Percentiles rank a stretch among this genome's conserved stretches.
Conservation (phyloP, 352 stramenopile species). For the Phytophthora idaei region DNA sequence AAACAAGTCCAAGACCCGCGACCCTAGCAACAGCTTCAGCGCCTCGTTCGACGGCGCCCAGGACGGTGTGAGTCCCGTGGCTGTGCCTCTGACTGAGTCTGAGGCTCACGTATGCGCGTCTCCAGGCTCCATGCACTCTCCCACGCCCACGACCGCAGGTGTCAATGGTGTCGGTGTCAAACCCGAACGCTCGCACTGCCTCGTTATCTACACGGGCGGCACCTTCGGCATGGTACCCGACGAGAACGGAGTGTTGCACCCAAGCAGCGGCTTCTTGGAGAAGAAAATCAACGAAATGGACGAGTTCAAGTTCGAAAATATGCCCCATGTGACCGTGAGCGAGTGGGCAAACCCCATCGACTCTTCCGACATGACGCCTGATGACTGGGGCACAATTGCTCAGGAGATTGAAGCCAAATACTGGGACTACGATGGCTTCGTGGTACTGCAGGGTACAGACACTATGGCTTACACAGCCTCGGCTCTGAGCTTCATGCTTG, state of each 20-base stretch:
- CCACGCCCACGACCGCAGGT: constrained; percentile 18
- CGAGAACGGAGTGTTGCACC: constrained; percentile 76
- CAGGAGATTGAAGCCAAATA: constrained; percentile 94
- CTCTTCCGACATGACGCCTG: constrained; percentile 86
- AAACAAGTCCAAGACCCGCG: constrained; percentile 29
- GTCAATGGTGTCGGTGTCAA: constrained; percentile 24
- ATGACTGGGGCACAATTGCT: constrained; percentile 94
- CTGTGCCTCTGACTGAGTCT: constrained; percentile 31
- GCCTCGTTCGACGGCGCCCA: constrained; percentile 33
- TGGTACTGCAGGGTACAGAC: constrained; percentile 97
- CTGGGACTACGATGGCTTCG: constrained; percentile 96
- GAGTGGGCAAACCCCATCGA: constrained; percentile 91
- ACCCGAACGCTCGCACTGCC: constrained; percentile 58
- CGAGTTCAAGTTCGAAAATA: constrained; percentile 85
- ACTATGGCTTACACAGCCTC: constrained; percentile 98
- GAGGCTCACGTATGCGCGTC: constrained; percentile 29
- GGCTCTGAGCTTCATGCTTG: constrained; percentile 97
- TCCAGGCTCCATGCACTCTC: constrained; percentile 30
- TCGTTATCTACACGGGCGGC: constrained; percentile 92
- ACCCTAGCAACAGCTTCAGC: constrained; percentile 35
- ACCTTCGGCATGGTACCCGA: constrained; percentile 92
- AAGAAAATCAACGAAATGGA: constrained; percentile 89
- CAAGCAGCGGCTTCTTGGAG: constrained; percentile 86
- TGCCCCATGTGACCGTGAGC: constrained; percentile 75
- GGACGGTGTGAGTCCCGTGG: constrained; percentile 39